A percentile compares a stretch with the other conserved stretches of the same genome.
These are phyloP conservation scores for Cordyceps tenuipes DNA, from an alignment of 2,329 filamentous ascomycete species.

Conservation along the genomic window DNA sequence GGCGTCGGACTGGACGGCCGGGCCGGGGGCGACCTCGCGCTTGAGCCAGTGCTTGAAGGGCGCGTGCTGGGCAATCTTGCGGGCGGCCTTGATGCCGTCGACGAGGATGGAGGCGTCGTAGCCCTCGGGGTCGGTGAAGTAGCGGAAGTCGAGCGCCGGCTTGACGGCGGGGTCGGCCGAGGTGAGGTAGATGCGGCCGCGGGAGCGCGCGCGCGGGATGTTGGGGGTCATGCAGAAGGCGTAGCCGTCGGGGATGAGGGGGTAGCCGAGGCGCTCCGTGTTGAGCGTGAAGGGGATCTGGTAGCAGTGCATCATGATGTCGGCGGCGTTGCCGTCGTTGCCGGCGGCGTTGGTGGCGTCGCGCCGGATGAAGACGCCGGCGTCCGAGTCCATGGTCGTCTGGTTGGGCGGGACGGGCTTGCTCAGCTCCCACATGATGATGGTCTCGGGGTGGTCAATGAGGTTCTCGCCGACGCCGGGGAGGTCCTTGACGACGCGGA, in stretches of 20 bases:
- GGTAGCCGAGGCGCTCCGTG: constrained; percentile 70
- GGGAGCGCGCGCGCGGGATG: constrained; percentile 73
- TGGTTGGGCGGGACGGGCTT: constrained; percentile 66
- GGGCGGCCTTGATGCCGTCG: constrained; percentile 67
- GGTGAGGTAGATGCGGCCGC: constrained; percentile 69
- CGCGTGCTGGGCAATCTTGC: constrained; percentile 63
- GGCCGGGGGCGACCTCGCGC: constrained; percentile 71
- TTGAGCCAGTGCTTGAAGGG: constrained; percentile 81
- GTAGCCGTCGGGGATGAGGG: constrained; percentile 54
- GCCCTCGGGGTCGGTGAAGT: constrained; percentile 79
- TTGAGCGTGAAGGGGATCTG: constrained; percentile 89
- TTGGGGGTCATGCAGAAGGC: constrained; percentile 93
- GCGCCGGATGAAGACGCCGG: constrained; percentile 78
- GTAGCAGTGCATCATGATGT: constrained; percentile 96
- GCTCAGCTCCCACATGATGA: constrained; percentile 69
- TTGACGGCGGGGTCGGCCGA: constrained; percentile 68
- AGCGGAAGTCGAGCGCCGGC: constrained; percentile 78
- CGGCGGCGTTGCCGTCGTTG: constrained; percentile 66
- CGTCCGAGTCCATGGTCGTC: constrained; percentile 87
- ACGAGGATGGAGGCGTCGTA: constrained; percentile 79
- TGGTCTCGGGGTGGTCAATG: constrained; percentile 51
- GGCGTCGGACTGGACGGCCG: constrained; percentile 65
- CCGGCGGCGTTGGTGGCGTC: constrained; percentile 58
- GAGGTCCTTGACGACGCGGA: constrained; percentile 48
- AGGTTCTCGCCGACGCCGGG: constrained; percentile 55